phyloP scores from a whole-genome alignment of 352 stramenopile genomes.

The Phytophthora pluvialis region DNA sequence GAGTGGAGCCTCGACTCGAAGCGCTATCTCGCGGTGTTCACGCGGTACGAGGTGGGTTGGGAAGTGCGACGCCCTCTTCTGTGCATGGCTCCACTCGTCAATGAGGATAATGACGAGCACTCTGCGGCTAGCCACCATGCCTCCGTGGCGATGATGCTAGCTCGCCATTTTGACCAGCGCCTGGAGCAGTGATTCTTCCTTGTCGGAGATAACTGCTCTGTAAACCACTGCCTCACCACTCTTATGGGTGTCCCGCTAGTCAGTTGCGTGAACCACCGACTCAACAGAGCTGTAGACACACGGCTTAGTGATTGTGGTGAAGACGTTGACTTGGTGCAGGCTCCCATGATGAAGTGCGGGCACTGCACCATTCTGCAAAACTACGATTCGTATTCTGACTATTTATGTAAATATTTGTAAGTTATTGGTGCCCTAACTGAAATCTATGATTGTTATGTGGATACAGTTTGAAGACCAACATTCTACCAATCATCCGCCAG shows the following conservation, averaged over 20 bases:
- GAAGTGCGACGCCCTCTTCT: background rate
- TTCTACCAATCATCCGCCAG: conserved; percentile 13
- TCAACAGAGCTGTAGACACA: background rate
- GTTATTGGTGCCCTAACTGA: background rate
- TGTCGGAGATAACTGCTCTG: too few relatives aligned
- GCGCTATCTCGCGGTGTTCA: conserved; percentile 13
- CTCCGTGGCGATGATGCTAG: background rate
- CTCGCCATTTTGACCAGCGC: too few relatives aligned
- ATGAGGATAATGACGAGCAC: conserved; percentile 1
- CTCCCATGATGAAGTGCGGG: background rate
- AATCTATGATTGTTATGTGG: conserved; percentile 5
- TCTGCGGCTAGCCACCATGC: background rate
- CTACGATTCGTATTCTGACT: background rate
- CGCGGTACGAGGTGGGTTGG: background rate
- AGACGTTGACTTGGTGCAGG: conserved; percentile 1
- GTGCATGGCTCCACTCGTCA: conserved; percentile 3
- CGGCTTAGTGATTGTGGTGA: background rate
- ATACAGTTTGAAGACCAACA: conserved; percentile 2
- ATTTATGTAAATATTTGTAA: conserved; percentile 1
- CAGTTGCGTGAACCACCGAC: background rate
- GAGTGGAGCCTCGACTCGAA: too few relatives aligned
- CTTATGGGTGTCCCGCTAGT: too few relatives aligned
- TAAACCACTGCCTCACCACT: too few relatives aligned
- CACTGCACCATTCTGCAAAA: conserved; percentile 5
- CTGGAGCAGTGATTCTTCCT: too few relatives aligned